phyloP scores from a whole-genome alignment of 2,329 filamentous ascomycete genomes.

The Diplodia intermedia region DNA sequence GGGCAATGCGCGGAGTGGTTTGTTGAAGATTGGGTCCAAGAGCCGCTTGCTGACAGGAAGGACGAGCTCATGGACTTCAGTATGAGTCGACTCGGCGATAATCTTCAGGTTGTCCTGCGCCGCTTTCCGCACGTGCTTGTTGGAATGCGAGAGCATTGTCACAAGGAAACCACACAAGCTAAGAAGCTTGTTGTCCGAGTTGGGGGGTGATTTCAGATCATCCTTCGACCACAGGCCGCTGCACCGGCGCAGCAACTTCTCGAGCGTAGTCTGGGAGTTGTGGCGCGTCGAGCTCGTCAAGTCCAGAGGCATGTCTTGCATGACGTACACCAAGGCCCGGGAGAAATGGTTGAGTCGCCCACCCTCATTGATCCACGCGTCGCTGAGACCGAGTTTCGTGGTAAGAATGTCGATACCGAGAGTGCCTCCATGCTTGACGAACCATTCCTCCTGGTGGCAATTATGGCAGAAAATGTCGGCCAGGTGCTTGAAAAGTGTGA shows the following conservation, averaged over 20 bases:
- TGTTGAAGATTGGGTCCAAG: slow-evolving; percentile 91
- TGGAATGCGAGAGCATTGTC: slow-evolving; percentile 91
- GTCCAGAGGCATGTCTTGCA: slow-evolving; percentile 97
- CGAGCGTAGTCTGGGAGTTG: slow-evolving; percentile 82
- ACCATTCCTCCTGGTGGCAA: slow-evolving; percentile 98
- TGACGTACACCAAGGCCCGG: slow-evolving; percentile 90
- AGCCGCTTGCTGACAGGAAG: slow-evolving; percentile 89
- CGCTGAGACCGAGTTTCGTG: slow-evolving; percentile 82
- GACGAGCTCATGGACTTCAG: slow-evolving; percentile 86
- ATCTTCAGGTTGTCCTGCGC: slow-evolving; percentile 81
- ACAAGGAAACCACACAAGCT: slow-evolving; percentile 86
- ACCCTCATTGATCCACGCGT: slow-evolving; percentile 75
- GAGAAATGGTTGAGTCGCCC: slow-evolving; percentile 83
- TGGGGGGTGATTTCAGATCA: slow-evolving; percentile 68
- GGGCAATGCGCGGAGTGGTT: slow-evolving; percentile 88
- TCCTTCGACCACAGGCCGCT: slow-evolving; percentile 81
- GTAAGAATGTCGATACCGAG: slow-evolving; percentile 88
- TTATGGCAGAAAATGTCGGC: slow-evolving; percentile 88
- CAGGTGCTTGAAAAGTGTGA: slow-evolving; percentile 85
- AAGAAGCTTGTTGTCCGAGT: slow-evolving; percentile 66
- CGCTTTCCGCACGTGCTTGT: slow-evolving; percentile 88
- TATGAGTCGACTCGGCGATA: slow-evolving; percentile 77
- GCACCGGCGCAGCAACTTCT: slow-evolving; percentile 78
- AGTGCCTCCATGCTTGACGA: slow-evolving; percentile 92
- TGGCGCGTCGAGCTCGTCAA: slow-evolving; percentile 87